Evolutionary conservation across 768 basidiomycete genomes (phyloP), one percentile per base, ranked within the genome.

Genomic region (Gloeostereum incarnatum): DNA sequence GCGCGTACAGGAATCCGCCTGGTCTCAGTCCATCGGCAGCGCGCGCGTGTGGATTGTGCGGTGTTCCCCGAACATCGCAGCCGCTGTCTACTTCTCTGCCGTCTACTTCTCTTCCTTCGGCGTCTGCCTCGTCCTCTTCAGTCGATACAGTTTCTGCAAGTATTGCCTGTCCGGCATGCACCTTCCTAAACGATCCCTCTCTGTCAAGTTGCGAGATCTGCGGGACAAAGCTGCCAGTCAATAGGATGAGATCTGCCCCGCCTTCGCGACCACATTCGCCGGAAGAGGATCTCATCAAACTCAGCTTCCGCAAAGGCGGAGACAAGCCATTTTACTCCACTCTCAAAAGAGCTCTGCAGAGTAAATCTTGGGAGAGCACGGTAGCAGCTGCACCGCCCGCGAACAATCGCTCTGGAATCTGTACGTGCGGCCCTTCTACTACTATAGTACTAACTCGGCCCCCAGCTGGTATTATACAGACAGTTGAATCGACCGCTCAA

Each of bases 301-400:
- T 99, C 39, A 92, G 88, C 57, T 97, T 99, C 56, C 71, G 94
- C 30, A 87, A 79, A 54, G 91, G 93, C 3, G 93, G 93, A 0
- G 91, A 86, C 54, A 84, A 84, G 57, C 48, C 71, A 1, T 84
- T 90, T 47, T 97, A 99, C 56, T 64, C 73, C 13, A 69, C 73
- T 8, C 65, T 97, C 25, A 88, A 83, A 56, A 67, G 74, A 14
- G 73, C 78, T 31, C 52, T 94, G 35, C 69, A 75, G 44, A 65
- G 70, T 4, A 88, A 80, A 53, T 72, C 70, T 24, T 94, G 92
- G 92, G 78, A 84, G 66, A 76, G 23, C 61, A 22, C 23, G 16
- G 16, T 18, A 18, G 11, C 14, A 31, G 5, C n/a, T 11, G 38
- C 27, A 22, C 9, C 23, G 23, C 17, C 3, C 14, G 21, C 24